phyloP scores from a whole-genome alignment of 2,329 filamentous ascomycete species.

The Parascedosporium putredinis region DNA sequence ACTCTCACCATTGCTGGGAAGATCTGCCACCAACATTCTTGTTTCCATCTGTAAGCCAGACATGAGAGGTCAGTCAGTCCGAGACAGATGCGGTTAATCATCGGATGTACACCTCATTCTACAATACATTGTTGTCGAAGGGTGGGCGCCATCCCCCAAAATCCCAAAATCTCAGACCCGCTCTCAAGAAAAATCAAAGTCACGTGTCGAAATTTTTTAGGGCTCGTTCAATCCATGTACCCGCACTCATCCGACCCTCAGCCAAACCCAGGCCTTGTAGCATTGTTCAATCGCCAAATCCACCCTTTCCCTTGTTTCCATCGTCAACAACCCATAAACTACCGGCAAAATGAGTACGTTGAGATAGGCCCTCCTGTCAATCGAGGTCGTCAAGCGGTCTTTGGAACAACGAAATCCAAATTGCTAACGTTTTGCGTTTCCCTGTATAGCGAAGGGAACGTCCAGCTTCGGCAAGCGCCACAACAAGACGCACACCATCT shows the following conservation, averaged over 20 bases:
- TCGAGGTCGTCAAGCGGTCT: slow-evolving; percentile 4
- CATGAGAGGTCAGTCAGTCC: no score
- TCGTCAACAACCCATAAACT: slow-evolving; percentile 16
- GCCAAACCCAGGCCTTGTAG: neutral
- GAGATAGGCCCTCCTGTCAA: slow-evolving; percentile 9
- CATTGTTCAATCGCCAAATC: slow-evolving; percentile 3
- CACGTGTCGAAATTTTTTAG: slow-evolving; percentile 8
- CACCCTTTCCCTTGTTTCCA: slow-evolving; percentile 5
- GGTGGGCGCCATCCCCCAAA: no score
- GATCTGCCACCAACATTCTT: no score
- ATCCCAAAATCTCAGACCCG: no score
- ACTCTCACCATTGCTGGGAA: no score
- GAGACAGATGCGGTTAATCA: neutral
- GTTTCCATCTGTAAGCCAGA: no score
- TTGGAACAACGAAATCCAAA: slow-evolving; percentile 8
- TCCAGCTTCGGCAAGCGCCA: slow-evolving; percentile 58
- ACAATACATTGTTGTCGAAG: no score
- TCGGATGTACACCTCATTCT: no score
- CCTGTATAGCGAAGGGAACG: slow-evolving; percentile 43
- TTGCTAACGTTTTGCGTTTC: slow-evolving; percentile 17
- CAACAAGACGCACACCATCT: slow-evolving; percentile 97
- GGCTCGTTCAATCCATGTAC: slow-evolving; percentile 6
- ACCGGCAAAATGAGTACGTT: slow-evolving; percentile 50
- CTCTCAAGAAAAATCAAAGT: neutral
- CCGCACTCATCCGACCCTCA: slow-evolving; percentile 2